Base-by-base conservation (phyloP, 2,329 filamentous ascomycete genomes). In the Aspergillus sp. region DNA sequence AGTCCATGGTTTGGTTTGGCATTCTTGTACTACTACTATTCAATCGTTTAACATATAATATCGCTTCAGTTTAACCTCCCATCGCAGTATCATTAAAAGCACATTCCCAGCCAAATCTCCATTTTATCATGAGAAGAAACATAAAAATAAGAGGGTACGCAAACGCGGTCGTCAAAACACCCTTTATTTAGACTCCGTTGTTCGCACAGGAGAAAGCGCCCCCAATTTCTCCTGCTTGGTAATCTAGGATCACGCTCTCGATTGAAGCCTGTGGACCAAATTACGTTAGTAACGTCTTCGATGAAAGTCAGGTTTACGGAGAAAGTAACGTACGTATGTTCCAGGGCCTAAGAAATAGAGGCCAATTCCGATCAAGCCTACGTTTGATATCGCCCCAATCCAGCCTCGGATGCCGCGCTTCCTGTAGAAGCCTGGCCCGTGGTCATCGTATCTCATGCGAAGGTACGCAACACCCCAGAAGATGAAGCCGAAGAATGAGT, bases 401-500 rank as follows among this genome's bases (percentile, higher is more conserved):
- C 74, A 79, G 43, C 77, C 77, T 6, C 72, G 69, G 53, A 77
- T 66, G 6, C 75, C 76, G n/a, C 76, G 69, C 11, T 70, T 71
- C 57, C 66, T 72, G 52, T 74, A 78, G 56, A 76, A 78, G 5
- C 64, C 62, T 0, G 74, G 73, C 1, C 76, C 75, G 55, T 77
- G 65, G 41, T 78, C 76, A 4, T 63, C 74, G 18, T 60, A 53
- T n/a, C 76, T 68, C 76, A 80, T 78, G 34, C 76, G 71, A 38
- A 79, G 62, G 64, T 79, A 80, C 2, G 77, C 77, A 2, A 76
- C 71, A 15, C 76, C 77, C 77, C 77, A 97, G 80, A 96, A 97
- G 69, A 96, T 96, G 80, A 96, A 97, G 22, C 93, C 93, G 67
- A 80, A 80, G 64, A 80, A 79, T 1, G 89, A 93, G 76, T 96